phyloP scores from a whole-genome alignment of 2,329 filamentous ascomycete species.

The Talaromyces marneffei region DNA sequence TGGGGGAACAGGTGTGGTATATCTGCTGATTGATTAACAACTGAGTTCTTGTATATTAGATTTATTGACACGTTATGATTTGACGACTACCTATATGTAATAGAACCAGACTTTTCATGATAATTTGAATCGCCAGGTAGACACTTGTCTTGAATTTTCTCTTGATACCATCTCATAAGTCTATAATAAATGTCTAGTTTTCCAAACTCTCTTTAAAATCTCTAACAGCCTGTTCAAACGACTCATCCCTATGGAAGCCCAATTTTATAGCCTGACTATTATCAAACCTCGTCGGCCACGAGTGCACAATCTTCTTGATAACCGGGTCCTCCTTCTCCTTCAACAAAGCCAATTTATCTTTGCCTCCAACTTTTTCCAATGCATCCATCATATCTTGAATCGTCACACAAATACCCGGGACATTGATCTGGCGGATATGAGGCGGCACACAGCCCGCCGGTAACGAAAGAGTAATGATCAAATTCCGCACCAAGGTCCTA shows the following conservation, averaged over 20 bases:
- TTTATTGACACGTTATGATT: not conserved
- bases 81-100: not conserved
- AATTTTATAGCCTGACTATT: slow-evolving; percentile 47
- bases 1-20: slow-evolving; percentile 80
- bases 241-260: slow-evolving; percentile 48
- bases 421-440: slow-evolving; percentile 50
- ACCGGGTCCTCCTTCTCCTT: slow-evolving; percentile 48
- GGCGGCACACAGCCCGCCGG: slow-evolving; percentile 35
- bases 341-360: slow-evolving; percentile 47
- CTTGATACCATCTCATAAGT: no score
- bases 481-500: slow-evolving; percentile 48
- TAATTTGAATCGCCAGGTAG: no score
- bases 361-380: slow-evolving; percentile 50
- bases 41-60: not conserved
- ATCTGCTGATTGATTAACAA: slow-evolving; percentile 50
- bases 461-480: slow-evolving; percentile 46
- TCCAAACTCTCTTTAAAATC: slow-evolving; percentile 34
- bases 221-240: slow-evolving; percentile 51
- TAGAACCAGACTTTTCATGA: not conserved
- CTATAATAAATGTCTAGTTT: no score
- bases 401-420: slow-evolving; percentile 50
- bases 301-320: slow-evolving; percentile 49
- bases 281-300: slow-evolving; percentile 54
- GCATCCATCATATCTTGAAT: slow-evolving; percentile 54
- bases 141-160: not conserved